Percentiles rank a stretch among this genome's conserved stretches.
Evolutionary conservation across 1,284 basidiomycete genomes (phyloP).

Genomic region (Heterobasidion occidentale): DNA sequence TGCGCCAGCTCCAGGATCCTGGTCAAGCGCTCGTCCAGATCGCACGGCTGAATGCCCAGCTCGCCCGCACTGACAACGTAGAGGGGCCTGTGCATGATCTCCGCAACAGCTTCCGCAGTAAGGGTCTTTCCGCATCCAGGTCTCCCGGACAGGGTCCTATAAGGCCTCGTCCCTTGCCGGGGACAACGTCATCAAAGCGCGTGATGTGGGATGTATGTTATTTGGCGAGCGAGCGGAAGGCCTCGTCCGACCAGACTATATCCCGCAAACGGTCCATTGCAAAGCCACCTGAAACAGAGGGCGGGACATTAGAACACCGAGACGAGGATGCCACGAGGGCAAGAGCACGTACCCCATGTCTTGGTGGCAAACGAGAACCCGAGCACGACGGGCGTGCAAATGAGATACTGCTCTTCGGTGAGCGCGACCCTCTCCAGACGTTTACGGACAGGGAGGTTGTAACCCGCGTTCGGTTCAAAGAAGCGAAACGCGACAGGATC

Average conservation of each 20-base stretch:
- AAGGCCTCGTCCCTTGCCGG: constrained; percentile 24
- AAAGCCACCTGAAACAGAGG: constrained; percentile 16
- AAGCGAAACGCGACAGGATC: constrained; percentile 18
- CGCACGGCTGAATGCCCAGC: constrained; percentile 19
- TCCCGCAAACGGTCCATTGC: constrained; percentile 19
- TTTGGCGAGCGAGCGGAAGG: constrained; percentile 20
- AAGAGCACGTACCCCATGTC: constrained; percentile 18
- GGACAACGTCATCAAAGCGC: constrained; percentile 22
- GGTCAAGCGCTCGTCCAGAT: constrained; percentile 18
- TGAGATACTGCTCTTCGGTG: constrained; percentile 19
- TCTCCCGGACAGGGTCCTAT: constrained; percentile 17
- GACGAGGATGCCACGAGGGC: background rate
- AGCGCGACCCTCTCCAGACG: constrained; percentile 12
- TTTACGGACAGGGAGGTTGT: constrained; percentile 13
- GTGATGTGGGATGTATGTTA: constrained; percentile 13
- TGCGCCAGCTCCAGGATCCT: constrained; percentile 21
- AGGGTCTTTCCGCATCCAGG: constrained; percentile 28
- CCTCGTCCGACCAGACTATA: constrained; percentile 21
- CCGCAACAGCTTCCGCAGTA: constrained; percentile 28
- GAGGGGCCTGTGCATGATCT: constrained; percentile 22
- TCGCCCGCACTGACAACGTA: constrained; percentile 27
- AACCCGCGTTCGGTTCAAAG: constrained; percentile 12
- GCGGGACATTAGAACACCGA: background rate
- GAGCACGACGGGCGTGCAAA: constrained; percentile 21
- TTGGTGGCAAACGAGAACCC: constrained; percentile 24